Conservation (phyloP, 208 protist species). For the Wallacemonas rigidus region DNA sequence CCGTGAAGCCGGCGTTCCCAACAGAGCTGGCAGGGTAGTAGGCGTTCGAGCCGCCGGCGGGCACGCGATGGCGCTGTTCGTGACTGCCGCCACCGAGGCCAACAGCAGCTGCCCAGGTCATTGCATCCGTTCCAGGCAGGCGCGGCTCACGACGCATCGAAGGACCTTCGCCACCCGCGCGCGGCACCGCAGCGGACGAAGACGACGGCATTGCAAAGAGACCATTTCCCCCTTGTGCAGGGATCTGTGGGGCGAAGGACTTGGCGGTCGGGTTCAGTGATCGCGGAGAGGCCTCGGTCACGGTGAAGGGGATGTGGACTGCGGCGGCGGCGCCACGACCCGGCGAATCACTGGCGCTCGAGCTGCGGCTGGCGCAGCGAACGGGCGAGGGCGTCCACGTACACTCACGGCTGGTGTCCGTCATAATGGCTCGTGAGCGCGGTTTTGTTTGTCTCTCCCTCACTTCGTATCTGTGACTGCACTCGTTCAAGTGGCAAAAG, state of each 20-base stretch:
- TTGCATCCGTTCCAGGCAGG: neutral
- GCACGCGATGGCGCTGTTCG: neutral
- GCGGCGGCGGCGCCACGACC: neutral
- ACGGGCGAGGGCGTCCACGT: slow-evolving; percentile 16
- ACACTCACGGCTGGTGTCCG: neutral
- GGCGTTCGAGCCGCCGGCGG: neutral
- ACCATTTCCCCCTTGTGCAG: slow-evolving; percentile 6
- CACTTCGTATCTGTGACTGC: too few species aligned
- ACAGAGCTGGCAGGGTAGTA: neutral
- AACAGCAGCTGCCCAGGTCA: slow-evolving; percentile 8
- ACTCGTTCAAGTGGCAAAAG: too few species aligned
- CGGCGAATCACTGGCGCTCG: slow-evolving; percentile 4
- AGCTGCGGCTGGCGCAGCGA: slow-evolving; percentile 12
- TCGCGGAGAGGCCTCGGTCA: slow-evolving; percentile 10
- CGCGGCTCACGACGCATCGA: slow-evolving; percentile 13
- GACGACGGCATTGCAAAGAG: slow-evolving; percentile 8
- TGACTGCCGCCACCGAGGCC: neutral
- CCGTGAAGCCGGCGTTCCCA: neutral
- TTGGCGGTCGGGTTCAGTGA: slow-evolving; percentile 16
- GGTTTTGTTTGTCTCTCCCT: neutral
- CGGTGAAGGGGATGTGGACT: slow-evolving; percentile 5
- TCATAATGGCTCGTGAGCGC: slow-evolving; percentile 6
- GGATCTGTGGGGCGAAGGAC: slow-evolving; percentile 8
- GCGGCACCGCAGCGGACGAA: neutral
- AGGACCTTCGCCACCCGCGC: neutral